Base-by-base conservation (phyloP, 2,329 filamentous ascomycete species). In the Phoma sp. region DNA sequence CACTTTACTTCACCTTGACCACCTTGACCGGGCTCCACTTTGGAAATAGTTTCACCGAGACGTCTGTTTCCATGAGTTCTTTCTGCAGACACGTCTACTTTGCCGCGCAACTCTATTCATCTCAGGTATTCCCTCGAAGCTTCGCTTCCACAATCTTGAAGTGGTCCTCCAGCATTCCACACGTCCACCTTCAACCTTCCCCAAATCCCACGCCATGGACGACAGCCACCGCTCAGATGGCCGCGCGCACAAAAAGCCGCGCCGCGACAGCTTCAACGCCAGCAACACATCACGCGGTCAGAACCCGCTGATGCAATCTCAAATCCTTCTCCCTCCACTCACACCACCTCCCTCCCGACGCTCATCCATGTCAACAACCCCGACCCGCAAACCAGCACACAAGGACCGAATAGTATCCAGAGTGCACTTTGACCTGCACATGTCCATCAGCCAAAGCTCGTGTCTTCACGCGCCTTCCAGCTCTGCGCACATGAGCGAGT, bases 391-490 rank as follows among this genome's bases (percentile, higher is more conserved):
- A 1, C 9, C 34, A 3, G n/a, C 21, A 9, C 39, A n/a, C 20
- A 34, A 34, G 3, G 45, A 46, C 1, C 18, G 29, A 3, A 9
- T 4, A 5, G 7, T 36, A n/a, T 15, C 23, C 23, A 34, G 30
- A 21, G 46, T 50, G 7, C 17, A 61, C 46, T 56, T 56, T 21
- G 53, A 56, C 9, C 43, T 62, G n/a, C 59, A 68, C 34, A 37
- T 25, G 33, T 49, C 55, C 3, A 49, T 63, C 32, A 59, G 61
- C 21, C 66, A 66, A n/a, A 69, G 60, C 47, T 65, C 60, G 1
- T 69, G 59, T 37, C 53, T 69, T 1, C 65, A 64, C 47, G 49
- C n/a, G n/a, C n/a, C n/a, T n/a, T n/a, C 68, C n/a, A 64, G 54
- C 43, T 29, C 46, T 23, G 18, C 51, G 9, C 15, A 51, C 15